These are phyloP conservation scores for Gossypioides kirkii DNA, from an alignment of 345 rosid species.

Conservation along the genomic window DNA sequence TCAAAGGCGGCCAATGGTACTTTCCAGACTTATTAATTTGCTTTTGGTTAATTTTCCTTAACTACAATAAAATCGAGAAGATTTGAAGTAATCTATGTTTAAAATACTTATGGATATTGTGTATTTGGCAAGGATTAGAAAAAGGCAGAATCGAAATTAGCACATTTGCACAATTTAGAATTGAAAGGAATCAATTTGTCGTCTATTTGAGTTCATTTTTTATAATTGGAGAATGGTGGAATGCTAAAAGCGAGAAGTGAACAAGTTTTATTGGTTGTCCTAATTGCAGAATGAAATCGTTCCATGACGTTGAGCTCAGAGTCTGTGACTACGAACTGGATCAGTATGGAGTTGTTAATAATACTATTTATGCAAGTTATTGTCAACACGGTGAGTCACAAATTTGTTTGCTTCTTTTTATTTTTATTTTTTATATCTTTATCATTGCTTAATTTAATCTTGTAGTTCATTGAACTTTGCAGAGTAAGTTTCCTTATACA, in stretches of 20 bases:
- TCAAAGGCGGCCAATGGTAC: constrained; percentile 64
- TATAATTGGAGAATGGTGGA: neutral
- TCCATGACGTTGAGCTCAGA: constrained; percentile 56
- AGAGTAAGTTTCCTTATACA: too few species aligned
- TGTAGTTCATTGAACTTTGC: neutral
- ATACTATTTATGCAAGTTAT: constrained; percentile 75
- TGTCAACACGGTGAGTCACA: constrained; percentile 66
- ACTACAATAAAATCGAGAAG: neutral
- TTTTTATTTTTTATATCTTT: neutral
- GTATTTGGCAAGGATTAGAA: too few species aligned
- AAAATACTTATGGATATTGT: too few species aligned
- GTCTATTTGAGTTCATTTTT: neutral
- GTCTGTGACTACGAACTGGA: constrained; percentile 86
- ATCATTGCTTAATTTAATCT: neutral
- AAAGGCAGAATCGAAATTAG: too few species aligned
- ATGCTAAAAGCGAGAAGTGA: too few species aligned
- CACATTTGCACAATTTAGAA: too few species aligned
- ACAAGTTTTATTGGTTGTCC: too few species aligned
- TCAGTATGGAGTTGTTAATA: constrained; percentile 87
- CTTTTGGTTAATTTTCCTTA: neutral
- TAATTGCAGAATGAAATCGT: constrained; percentile 47
- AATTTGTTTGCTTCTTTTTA: neutral
- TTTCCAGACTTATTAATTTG: neutral
- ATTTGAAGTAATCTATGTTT: neutral
- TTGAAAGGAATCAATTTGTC: neutral